phyloP scores from a whole-genome alignment of 2,329 filamentous ascomycete species.

The Hirsutella thompsonii region DNA sequence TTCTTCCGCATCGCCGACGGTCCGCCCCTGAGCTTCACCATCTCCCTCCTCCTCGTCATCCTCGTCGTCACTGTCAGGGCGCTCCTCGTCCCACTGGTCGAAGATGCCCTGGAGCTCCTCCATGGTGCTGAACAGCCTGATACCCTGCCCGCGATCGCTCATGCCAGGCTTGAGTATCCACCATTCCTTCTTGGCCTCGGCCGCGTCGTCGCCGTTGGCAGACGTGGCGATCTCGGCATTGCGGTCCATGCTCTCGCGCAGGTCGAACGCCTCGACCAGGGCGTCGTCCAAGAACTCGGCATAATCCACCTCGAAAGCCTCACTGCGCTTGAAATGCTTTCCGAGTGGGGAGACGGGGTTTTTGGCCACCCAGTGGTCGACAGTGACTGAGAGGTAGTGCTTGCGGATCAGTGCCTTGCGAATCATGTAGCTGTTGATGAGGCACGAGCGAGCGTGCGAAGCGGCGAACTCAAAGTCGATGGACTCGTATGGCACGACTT shows the following conservation, averaged over 20 bases:
- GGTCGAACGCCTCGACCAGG: conserved; percentile 76
- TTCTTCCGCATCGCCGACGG: conserved; percentile 16
- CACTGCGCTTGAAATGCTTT: conserved; percentile 60
- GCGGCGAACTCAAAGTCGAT: conserved; percentile 73
- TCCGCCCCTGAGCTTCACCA: conserved; percentile 14
- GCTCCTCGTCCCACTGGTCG: conserved; percentile 72
- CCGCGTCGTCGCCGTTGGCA: not conserved
- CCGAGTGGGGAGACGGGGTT: conserved; percentile 58
- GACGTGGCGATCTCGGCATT: conserved; percentile 31
- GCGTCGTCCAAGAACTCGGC: conserved; percentile 94
- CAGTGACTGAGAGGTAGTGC: conserved; percentile 77
- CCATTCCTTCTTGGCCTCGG: conserved; percentile 49
- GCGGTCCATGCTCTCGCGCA: conserved; percentile 61
- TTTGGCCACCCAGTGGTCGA: conserved; percentile 78
- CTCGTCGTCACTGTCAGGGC: conserved; percentile 53
- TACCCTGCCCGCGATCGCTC: conserved; percentile 92
- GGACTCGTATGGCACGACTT: conserved; percentile 77
- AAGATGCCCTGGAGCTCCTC: conserved; percentile 78
- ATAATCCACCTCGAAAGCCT: conserved; percentile 90
- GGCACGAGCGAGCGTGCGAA: conserved; percentile 42
- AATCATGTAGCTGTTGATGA: conserved; percentile 87
- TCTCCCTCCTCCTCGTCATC: conserved; percentile 35
- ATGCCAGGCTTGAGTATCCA: conserved; percentile 98
- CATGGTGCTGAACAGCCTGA: conserved; percentile 76
- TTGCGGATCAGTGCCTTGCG: conserved; percentile 94